Percentiles rank a stretch among this genome's conserved stretches.
Evolutionary conservation across 1,139 yeast genomes (phyloP).

Genomic region (Candida buenavistaensis): DNA sequence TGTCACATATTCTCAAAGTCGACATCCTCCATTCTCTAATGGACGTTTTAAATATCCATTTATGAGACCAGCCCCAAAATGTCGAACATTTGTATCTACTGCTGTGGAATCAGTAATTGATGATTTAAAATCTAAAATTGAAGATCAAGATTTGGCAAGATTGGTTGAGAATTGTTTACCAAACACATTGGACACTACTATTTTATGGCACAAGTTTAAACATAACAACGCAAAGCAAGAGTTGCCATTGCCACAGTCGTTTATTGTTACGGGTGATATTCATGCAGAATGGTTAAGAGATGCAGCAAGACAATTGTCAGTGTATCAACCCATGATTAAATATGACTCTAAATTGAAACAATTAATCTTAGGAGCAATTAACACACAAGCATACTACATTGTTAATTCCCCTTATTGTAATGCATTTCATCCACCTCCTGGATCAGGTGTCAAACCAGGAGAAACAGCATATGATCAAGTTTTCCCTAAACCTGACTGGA

Average conservation of each 20-base stretch:
- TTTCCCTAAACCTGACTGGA: constrained; percentile 68
- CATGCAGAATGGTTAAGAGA: constrained; percentile 92
- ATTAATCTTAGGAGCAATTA: constrained; percentile 74
- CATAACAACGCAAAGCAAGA: constrained; percentile 10
- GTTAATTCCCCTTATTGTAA: constrained; percentile 75
- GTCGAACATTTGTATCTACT: constrained; percentile 69
- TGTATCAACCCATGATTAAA: constrained; percentile 62
- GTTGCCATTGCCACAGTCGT: constrained; percentile 33
- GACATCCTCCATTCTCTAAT: constrained; percentile 50
- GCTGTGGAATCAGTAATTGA: constrained; percentile 64
- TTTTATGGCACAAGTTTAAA: constrained; percentile 58
- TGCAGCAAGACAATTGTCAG: constrained; percentile 79
- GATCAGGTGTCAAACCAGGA: constrained; percentile 52
- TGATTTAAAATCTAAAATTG: constrained; percentile 51
- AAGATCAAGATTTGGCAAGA: constrained; percentile 67
- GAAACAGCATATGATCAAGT: constrained; percentile 66
- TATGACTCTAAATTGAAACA: constrained; percentile 50
- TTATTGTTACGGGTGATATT: constrained; percentile 86
- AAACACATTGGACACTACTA: constrained; percentile 85
- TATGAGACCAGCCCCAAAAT: constrained; percentile 71
- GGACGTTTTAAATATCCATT: constrained; percentile 58
- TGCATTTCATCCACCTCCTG: constrained; percentile 85
- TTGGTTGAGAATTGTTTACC: constrained; percentile 83
- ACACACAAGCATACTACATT: constrained; percentile 71
- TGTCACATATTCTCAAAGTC: constrained; percentile 36